Base-by-base conservation (phyloP, 805 yeast species). In the Nematodospora valgi region DNA sequence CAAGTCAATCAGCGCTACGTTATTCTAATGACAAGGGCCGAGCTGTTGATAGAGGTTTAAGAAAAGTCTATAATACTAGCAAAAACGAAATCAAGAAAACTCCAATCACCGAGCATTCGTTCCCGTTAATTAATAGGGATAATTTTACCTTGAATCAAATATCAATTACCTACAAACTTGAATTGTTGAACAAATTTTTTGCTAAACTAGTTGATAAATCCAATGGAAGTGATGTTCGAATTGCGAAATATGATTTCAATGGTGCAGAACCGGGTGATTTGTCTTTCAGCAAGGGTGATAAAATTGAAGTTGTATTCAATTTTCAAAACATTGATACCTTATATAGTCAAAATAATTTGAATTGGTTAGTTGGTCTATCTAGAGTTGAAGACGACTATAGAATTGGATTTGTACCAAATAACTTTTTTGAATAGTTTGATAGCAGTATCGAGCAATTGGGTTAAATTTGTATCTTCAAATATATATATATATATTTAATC, bases 241-340 rank as follows among this genome's bases (percentile, higher is more conserved):
- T 12, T 5, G 55, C 56, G 9, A 47, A 45, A 29, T 36, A 44
- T 36, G 54, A 47, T 37, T 66, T 62, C 36, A 39, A 37, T 6
- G 70, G 70, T 1, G 44, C 31, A 12, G 50, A 56, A 33, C 54
- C 65, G 1, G 72, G 70, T 2, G 71, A 66, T 33, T 51, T 66
- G 27, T 50, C 68, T 4, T 59, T 66, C 34, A 40, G 50, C 5
- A 38, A 47, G 23, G 68, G 66, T 20, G 68, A 65, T 26, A 27
- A 37, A 10, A 45, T 66, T 14, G 64, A 58, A 41, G 48, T 64
- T 13, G 23, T 64, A 8, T 53, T 56, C 30, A 61, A 60, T 27
- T 55, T 64, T 33, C 61, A 62, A 36, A 29, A 37, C 23, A 45
- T 46, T 12, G 42, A 46, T 34, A 42, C 54, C 7, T 43, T 52